Base-by-base conservation (phyloP, 257 asterid species). In the Nicotiana tomentosiformis region DNA sequence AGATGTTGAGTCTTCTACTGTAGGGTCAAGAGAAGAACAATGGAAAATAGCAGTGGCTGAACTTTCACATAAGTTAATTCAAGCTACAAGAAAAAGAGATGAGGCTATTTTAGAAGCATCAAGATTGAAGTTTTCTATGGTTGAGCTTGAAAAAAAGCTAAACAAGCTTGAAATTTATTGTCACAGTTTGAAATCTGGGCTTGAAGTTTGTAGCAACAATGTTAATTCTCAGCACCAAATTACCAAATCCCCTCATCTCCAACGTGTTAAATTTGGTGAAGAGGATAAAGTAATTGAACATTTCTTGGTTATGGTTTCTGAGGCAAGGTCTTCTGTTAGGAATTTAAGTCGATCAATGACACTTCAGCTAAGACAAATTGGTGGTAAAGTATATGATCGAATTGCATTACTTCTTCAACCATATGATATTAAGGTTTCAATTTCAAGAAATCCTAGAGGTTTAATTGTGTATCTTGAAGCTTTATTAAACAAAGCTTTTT, bases 101-200 rank as follows among this genome's bases (percentile, higher is more conserved):
- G 98, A 93, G 77, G 98, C 99, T 23, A 56, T 96, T 84, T 90
- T 90, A 0, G 99, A 96, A 86, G 93, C 97, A 77, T 96, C 99
- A 3, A 92, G 89, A 81, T 80, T 96, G 87, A 96, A 94, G 26
- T 79, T 87, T 85, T 90, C 98, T 58, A 90, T 94, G 97, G 86
- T 93, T 10, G 98, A 96, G 91, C 96, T 96, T 37, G 99, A 96
- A 87, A 94, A 88, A 82, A 96, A 96, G 91, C 93, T 96, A 4
- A 96, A 92, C 85, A 92, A 94, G 68, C 87, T 96, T 39, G 99
- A 94, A 89, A 88, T 94, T 84, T 93, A 96, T 77, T 96, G 99
- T 86, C 97, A 93, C 32, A 86, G 77, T 43, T 72, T 96, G 86
- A 96, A 92, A 74, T 93, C 98, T 7, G 97, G 92, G 72, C 97